Base-by-base conservation (phyloP, 164 flowering plant species). In the Stephania cephalantha region DNA sequence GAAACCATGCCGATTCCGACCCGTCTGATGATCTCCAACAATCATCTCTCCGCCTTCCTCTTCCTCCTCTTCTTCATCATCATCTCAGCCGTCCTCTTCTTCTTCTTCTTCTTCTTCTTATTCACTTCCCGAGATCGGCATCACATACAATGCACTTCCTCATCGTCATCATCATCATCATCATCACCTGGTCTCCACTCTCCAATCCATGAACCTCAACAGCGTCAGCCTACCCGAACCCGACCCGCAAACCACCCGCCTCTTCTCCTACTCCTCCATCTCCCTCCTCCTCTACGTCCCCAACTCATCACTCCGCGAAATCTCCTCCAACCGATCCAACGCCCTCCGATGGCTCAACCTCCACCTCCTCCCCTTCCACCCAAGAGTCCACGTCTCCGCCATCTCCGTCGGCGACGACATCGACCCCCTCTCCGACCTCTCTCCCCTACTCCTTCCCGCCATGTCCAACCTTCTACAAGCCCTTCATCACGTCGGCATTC, bases 321-420 rank as follows among this genome's bases (percentile, higher is more conserved):
- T 94, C 78, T 90, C 98, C 18, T 44, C 87, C 64, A 94, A 92
- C 79, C 87, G 84, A 68, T 86, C 98, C 66, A 58, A 73, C 74
- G 92, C 98, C 50, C 53, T 78, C 71, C 69, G 69, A 6, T 91
- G 93, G 94, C 85, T 92, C 71, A 84, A 80, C 84, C 52, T 30
- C 75, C 88, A 88, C 78, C 90, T 94, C 71, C 77, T 88, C 61
- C 95, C 97, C 17, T 90, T 83, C 87, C 82, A 87, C 80, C 98
- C 97, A 1, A 89, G 97, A 11, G 80, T 90, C 50, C 81, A 63
- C 64, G 85, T 94, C 80, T 45, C 89, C 71, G 66, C 85, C 48
- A 86, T 94, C 78, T 94, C 98, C 69, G 88, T 89, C 30, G 97
- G 98, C 1, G 71, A 84, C 72, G 84, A 87, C 80, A 65, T 80